These are phyloP conservation scores for Coemansia sp. DNA, from an alignment of 192 early-diverging fungal species.

Conservation along the genomic window DNA sequence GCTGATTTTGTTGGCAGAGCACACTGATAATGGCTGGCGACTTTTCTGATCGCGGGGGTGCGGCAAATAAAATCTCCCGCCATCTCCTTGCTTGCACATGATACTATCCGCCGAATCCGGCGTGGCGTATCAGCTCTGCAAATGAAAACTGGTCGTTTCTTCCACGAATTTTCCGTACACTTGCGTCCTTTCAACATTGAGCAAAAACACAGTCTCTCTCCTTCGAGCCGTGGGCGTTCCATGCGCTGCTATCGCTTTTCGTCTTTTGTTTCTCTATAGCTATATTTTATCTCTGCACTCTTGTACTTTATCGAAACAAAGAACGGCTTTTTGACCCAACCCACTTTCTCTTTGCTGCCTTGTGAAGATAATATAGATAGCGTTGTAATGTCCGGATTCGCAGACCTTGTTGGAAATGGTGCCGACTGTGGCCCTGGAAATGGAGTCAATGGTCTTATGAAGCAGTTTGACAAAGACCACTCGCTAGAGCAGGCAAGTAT, in stretches of 20 bases:
- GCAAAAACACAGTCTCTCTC: too few species aligned
- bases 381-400: slow-evolving; percentile 57
- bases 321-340: background rate
- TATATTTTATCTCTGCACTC: background rate
- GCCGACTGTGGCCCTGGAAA: slow-evolving; percentile 79
- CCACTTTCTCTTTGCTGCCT: background rate
- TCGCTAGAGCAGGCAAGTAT: slow-evolving; percentile 75
- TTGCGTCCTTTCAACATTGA: too few species aligned
- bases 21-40: background rate
- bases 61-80: background rate
- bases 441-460: slow-evolving; percentile 73
- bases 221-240: too few species aligned
- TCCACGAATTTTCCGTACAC: too few species aligned
- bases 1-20: background rate
- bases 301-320: slow-evolving; percentile 5
- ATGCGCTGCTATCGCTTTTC: background rate
- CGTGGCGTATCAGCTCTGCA: too few species aligned
- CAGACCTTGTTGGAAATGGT: slow-evolving; percentile 61
- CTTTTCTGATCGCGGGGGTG: background rate
- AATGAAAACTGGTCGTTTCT: too few species aligned
- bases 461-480: slow-evolving; percentile 75
- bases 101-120: background rate
- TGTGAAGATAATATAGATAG: background rate
- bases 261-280: background rate
- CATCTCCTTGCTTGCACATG: background rate